Evolutionary conservation across 2,329 filamentous ascomycete genomes (phyloP).

Genomic region (Ophioceras dolichostomum): DNA sequence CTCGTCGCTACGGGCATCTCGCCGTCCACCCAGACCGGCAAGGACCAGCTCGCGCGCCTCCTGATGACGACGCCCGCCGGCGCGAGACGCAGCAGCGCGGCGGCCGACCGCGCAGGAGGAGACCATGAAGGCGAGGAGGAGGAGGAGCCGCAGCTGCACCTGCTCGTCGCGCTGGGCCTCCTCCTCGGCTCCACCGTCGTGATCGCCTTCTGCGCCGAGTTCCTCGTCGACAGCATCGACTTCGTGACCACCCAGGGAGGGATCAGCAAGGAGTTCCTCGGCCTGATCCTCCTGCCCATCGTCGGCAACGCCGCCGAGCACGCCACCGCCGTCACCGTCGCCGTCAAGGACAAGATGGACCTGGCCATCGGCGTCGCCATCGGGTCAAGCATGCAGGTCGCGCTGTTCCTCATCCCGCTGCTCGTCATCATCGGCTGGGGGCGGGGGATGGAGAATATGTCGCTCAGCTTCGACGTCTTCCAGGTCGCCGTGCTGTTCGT

Average conservation of each 20-base stretch:
- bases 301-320: constrained; percentile 74
- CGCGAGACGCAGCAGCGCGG: background rate
- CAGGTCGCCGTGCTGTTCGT: constrained; percentile 80
- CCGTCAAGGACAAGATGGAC: constrained; percentile 78
- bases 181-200: constrained; percentile 63
- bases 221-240: constrained; percentile 60
- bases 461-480: constrained; percentile 76
- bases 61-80: constrained; percentile 25
- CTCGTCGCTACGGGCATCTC: constrained; percentile 22
- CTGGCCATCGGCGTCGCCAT: constrained; percentile 70
- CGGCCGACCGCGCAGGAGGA: constrained; percentile 3
- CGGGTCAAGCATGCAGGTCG: constrained; percentile 66
- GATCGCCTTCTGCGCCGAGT: constrained; percentile 66
- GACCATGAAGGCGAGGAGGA: constrained; percentile 41
- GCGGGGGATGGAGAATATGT: constrained; percentile 61
- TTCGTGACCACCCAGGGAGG: constrained; percentile 44
- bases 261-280: constrained; percentile 61
- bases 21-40: constrained; percentile 12
- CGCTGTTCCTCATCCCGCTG: constrained; percentile 65
- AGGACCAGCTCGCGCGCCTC: constrained; percentile 31
- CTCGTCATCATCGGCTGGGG: constrained; percentile 66
- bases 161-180: constrained; percentile 59
- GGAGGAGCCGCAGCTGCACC: constrained; percentile 63
- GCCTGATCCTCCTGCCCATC: constrained; percentile 64
- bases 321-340: constrained; percentile 68